Base-by-base conservation (phyloP, 495 filamentous ascomycete genomes). In the Penicillium canariense region DNA sequence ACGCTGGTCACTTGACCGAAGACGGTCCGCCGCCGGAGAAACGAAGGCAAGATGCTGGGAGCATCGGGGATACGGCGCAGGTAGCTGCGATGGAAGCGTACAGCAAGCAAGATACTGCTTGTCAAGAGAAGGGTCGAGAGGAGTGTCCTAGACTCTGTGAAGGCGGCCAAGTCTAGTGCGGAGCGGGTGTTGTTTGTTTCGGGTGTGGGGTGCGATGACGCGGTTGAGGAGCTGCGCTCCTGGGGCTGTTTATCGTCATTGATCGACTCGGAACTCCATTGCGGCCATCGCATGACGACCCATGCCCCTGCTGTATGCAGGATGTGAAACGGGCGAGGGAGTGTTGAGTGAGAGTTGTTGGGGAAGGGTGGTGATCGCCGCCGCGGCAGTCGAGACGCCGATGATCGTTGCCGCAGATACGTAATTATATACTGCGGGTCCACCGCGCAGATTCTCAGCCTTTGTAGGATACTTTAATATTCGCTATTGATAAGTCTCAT, bases 1-100 rank as follows among this genome's bases (percentile, higher is more conserved):
- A 98, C 94, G 56, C 88, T 91, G 25, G 94, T 96, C 3, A 97
- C 94, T 50, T 76, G 79, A 7, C 94, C 94, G 59, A 93, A 85
- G 45, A 97, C 59, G 48, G 81, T 89, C 54, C 90, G 79, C 47
- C 73, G 81, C 17, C 89, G 84, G 62, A 90, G 88, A 48, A 70
- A 79, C 8, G 67, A 73, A 2, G 88, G 83, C 50, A 81, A 79
- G 62, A 98, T 91, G 58, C 88, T 76, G 5, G 76, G 70, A 18
- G 87, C 83, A 48, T 80, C 84, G 48, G 88, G 90, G 50, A 97
- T 84, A 28, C 94, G 89, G 35, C 89, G 87, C 8, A 97, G 77
- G 67, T 88, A 95, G 17, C 79, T 58, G 35, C 68, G 67, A 47
- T 73, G 75, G 46, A 93, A 61, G 46, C 78, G 76, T 25, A 85